Conservation (phyloP, 2,329 filamentous ascomycete species). For the Simplicillium aogashimaense region DNA sequence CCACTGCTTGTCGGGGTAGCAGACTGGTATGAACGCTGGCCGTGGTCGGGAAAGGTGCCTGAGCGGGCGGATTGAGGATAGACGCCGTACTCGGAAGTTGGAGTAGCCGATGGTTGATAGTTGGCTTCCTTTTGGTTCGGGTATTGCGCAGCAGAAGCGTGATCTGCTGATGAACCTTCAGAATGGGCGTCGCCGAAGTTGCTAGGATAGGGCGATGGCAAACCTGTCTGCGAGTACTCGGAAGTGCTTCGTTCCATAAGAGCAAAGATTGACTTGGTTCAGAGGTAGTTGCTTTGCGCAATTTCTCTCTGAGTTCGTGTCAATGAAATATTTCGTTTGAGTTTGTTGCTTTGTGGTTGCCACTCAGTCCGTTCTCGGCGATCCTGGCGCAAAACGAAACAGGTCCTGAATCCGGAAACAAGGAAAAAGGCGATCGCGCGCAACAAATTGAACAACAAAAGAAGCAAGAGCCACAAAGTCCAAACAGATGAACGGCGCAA, state of each 20-base stretch:
- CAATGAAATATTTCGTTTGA: no score
- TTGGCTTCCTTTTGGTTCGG: constrained; percentile 71
- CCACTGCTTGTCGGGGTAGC: constrained; percentile 63
- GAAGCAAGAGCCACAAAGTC: no score
- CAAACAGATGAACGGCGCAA: no score
- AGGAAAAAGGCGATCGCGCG: no score
- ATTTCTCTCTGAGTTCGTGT: no score
- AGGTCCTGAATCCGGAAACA: no score
- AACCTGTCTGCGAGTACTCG: constrained; percentile 83
- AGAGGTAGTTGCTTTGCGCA: no score
- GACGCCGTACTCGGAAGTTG: constrained; percentile 80
- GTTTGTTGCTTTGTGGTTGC: no score
- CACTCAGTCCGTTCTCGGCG: no score
- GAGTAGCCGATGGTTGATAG: constrained; percentile 71
- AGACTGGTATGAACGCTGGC: constrained; percentile 76
- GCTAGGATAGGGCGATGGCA: constrained; percentile 62
- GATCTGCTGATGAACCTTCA: constrained; percentile 84
- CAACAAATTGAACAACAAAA: no score
- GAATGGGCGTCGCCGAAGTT: constrained; percentile 61
- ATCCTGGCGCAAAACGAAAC: no score
- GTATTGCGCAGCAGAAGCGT: constrained; percentile 87
- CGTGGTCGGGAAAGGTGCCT: constrained; percentile 77
- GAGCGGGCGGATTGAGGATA: constrained; percentile 69
- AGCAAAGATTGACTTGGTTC: constrained; percentile 1
- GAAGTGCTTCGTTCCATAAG: constrained; percentile 54